Evolutionary conservation across 2,329 filamentous ascomycete genomes (phyloP).

Genomic region (Cytospora piceicola): DNA sequence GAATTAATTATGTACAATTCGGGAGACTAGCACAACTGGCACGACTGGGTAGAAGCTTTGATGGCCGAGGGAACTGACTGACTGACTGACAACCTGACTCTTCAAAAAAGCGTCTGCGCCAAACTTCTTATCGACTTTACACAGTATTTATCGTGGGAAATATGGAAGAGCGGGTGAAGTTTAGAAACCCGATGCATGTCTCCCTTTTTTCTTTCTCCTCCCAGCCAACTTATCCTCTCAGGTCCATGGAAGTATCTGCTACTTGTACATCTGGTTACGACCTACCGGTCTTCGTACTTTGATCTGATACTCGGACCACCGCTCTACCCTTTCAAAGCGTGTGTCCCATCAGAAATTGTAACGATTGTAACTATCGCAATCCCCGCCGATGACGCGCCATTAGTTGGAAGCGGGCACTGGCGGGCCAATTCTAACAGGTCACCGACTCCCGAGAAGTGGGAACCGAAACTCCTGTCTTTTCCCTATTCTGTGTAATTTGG

Average conservation of each 20-base stretch:
- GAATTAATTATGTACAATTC: conserved; percentile 18
- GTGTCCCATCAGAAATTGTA: conserved; percentile 25
- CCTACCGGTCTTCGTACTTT: conserved; percentile 10
- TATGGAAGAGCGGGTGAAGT: conserved; percentile 2
- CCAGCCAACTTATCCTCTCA: conserved; percentile 3
- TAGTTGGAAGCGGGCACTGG: conserved; percentile 22
- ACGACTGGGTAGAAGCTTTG: conserved; percentile 27
- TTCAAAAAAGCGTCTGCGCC: conserved; percentile 18
- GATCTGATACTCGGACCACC: conserved; percentile 12
- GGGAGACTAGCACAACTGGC: not conserved
- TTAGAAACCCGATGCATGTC: conserved; percentile 20
- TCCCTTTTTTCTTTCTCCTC: not conserved
- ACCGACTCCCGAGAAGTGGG: conserved; percentile 27
- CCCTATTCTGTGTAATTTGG: not conserved
- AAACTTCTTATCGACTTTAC: conserved; percentile 20
- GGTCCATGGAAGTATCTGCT: conserved; percentile 8
- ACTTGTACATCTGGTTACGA: conserved; percentile 19
- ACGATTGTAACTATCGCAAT: not conserved
- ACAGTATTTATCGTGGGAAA: conserved; percentile 9
- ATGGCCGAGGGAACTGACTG: conserved; percentile 21
- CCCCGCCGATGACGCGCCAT: conserved; percentile 25
- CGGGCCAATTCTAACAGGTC: conserved; percentile 15
- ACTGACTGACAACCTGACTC: conserved; percentile 9
- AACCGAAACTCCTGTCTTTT: conserved; percentile 14
- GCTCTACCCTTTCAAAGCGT: conserved; percentile 13